Evolutionary conservation across 129 eudicot species (phyloP).

Genomic region (Kitagawia praeruptora): DNA sequence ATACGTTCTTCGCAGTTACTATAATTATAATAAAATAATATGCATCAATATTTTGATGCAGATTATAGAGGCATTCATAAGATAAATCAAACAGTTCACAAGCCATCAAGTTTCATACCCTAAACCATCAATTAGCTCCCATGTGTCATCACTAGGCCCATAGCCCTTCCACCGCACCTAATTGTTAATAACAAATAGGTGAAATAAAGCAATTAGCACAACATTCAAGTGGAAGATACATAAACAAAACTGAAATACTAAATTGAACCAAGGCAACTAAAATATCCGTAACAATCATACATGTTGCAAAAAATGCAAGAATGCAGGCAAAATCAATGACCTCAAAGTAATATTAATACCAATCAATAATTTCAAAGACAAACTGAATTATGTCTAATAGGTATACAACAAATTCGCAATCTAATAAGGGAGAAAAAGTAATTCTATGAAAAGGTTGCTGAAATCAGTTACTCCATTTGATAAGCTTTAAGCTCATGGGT

Average conservation of each 20-base stretch:
- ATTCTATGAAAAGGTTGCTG: too few species aligned
- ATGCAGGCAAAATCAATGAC: not conserved
- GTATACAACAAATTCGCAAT: too few species aligned
- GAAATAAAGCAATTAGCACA: not conserved
- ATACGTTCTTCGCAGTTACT: conserved; percentile 48
- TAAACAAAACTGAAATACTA: not conserved
- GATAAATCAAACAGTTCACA: not conserved
- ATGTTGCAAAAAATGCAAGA: not conserved
- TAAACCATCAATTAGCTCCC: conserved; percentile 68
- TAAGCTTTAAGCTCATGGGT: not conserved
- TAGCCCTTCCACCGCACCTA: conserved; percentile 85
- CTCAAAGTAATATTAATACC: not conserved
- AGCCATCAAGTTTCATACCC: conserved; percentile 22
- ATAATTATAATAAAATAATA: conserved; percentile 6
- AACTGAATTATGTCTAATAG: too few species aligned
- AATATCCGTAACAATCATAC: not conserved
- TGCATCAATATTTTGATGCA: not conserved
- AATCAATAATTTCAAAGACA: not conserved
- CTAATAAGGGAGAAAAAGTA: too few species aligned
- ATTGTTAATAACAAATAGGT: not conserved
- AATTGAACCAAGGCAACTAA: not conserved
- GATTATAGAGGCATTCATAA: not conserved
- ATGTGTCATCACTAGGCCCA: conserved; percentile 62
- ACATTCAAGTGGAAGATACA: too few species aligned
- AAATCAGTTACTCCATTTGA: too few species aligned